phyloP scores from a whole-genome alignment of 2,329 filamentous ascomycete species.

The Pseudogymnoascus verrucosus region DNA sequence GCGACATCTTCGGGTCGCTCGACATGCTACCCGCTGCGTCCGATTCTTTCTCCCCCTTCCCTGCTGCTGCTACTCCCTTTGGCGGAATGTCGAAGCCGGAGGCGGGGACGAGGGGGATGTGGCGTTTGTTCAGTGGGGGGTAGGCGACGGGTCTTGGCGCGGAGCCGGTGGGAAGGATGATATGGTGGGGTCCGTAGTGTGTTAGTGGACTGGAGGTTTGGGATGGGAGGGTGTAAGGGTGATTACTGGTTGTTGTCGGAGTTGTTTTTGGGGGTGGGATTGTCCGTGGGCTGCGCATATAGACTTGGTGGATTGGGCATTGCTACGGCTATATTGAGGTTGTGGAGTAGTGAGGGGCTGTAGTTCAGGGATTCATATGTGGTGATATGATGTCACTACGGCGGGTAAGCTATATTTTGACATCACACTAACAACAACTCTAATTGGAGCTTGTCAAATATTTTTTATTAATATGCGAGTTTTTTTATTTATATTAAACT shows the following conservation, averaged over 20 bases:
- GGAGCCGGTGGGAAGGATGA: neutral
- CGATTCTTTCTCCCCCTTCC: neutral
- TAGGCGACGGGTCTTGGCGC: neutral
- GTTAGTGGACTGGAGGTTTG: neutral
- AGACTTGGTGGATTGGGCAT: slow-evolving; percentile 6
- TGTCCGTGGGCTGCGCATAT: neutral
- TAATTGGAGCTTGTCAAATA: neutral
- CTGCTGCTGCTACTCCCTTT: neutral
- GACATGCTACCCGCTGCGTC: slow-evolving; percentile 18
- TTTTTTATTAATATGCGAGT: neutral
- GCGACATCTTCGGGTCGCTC: slow-evolving; percentile 46
- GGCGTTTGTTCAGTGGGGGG: slow-evolving; percentile 1
- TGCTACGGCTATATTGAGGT: neutral
- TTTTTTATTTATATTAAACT: neutral
- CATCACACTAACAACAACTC: neutral
- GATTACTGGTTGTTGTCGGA: neutral
- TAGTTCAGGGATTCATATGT: neutral
- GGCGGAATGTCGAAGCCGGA: neutral
- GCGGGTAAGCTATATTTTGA: neutral
- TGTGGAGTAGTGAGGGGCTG: neutral
- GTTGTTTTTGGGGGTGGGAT: neutral
- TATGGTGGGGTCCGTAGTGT: neutral
- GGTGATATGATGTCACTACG: slow-evolving; percentile 1
- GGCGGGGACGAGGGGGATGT: slow-evolving; percentile 7
- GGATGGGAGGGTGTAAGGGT: neutral